phyloP scores from a whole-genome alignment of 2,329 filamentous ascomycete genomes.

The Penicillium sp. region DNA sequence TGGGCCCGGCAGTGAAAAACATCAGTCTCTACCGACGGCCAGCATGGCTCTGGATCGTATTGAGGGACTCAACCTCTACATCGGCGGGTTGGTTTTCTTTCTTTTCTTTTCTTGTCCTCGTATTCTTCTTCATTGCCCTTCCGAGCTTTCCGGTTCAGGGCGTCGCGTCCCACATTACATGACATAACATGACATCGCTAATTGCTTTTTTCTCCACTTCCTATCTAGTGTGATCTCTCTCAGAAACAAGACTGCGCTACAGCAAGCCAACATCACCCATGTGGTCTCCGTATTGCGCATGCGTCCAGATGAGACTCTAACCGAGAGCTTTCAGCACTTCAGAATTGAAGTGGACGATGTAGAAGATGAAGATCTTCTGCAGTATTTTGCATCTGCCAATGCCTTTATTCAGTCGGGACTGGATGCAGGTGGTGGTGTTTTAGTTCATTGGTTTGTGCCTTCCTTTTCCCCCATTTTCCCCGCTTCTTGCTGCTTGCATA shows the following conservation, averaged over 20 bases:
- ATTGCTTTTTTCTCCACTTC: background rate
- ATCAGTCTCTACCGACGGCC: background rate
- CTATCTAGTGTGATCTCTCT: conserved; percentile 69
- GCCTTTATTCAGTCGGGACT: conserved; percentile 79
- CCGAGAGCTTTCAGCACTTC: conserved; percentile 64
- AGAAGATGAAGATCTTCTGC: conserved; percentile 80
- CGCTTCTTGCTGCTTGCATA: background rate
- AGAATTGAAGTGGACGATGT: conserved; percentile 85
- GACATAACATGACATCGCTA: background rate
- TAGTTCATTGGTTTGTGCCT: conserved; percentile 65
- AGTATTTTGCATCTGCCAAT: conserved; percentile 73
- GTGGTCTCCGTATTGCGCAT: conserved; percentile 70
- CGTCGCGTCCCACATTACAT: conserved; percentile 2
- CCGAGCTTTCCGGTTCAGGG: background rate
- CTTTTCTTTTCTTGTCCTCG: background rate
- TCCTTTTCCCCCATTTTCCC: background rate
- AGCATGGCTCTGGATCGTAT: conserved; percentile 58
- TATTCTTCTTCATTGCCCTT: background rate
- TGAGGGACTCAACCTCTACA: conserved; percentile 67
- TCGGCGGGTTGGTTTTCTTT: conserved; percentile 62
- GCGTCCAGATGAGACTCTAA: conserved; percentile 50
- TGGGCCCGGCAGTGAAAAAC: background rate
- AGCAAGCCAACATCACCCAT: conserved; percentile 76
- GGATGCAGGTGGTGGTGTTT: conserved; percentile 55
- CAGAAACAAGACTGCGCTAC: conserved; percentile 65